Conservation (phyloP, 1,284 basidiomycete genomes). For the Exobasidium cylindrosporum region DNA sequence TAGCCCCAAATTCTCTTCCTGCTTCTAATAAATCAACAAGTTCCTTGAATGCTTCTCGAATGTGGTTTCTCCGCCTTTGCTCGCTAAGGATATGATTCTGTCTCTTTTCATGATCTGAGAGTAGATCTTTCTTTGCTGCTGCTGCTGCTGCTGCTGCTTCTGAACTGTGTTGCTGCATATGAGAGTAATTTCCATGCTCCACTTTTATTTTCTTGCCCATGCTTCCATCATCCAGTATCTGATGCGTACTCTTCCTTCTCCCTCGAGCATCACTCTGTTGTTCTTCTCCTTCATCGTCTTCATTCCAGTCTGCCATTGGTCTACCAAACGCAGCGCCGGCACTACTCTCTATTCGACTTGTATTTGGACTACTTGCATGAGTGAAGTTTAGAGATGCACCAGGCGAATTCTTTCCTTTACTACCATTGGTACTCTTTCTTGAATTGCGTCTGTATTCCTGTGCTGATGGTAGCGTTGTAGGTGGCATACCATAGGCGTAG, state of each 20-base stretch:
- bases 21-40: conserved; percentile 50
- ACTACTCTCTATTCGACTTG: neutral
- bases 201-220: conserved; percentile 38
- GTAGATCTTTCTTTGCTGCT: conserved; percentile 28
- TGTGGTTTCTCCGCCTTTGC: conserved; percentile 50
- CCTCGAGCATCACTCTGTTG: conserved; percentile 1
- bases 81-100: conserved; percentile 51
- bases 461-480: neutral
- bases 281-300: conserved; percentile 6
- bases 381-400: neutral
- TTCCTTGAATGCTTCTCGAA: conserved; percentile 50
- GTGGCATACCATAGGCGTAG: neutral
- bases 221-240: neutral
- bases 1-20: conserved; percentile 49
- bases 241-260: neutral
- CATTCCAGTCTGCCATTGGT: conserved; percentile 2
- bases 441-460: neutral
- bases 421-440: conserved; percentile 5
- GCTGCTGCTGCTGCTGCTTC: conserved; percentile 2
- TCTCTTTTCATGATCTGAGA: conserved; percentile 46
- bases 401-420: neutral
- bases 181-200: conserved; percentile 23
- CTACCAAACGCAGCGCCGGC: conserved; percentile 7
- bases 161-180: neutral
- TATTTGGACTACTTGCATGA: neutral